These are phyloP conservation scores for Penicillium turbatum DNA, from an alignment of 495 filamentous ascomycete species.

Conservation along the genomic window DNA sequence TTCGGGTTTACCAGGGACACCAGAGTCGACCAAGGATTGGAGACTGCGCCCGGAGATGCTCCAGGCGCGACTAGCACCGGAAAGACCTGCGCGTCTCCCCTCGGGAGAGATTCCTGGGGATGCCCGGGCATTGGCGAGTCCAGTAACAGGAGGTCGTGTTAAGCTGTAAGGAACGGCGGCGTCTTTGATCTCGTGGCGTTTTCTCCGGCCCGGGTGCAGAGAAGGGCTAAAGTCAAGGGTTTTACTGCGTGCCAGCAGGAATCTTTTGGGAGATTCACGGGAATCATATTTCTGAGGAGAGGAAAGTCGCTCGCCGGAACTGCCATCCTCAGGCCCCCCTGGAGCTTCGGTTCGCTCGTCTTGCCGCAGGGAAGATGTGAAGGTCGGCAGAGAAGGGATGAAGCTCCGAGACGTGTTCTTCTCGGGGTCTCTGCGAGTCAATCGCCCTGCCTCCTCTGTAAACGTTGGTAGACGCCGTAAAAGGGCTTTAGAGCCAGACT, in stretches of 20 bases:
- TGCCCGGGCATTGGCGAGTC: slow-evolving; percentile 41
- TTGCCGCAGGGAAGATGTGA: slow-evolving; percentile 44
- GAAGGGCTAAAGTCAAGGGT: slow-evolving; percentile 28
- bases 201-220: slow-evolving; percentile 23
- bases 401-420: slow-evolving; percentile 29
- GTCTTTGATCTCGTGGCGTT: slow-evolving; percentile 30
- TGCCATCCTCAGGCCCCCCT: slow-evolving; percentile 16
- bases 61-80: slow-evolving; percentile 46
- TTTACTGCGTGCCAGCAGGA: slow-evolving; percentile 15
- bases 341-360: slow-evolving; percentile 28
- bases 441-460: slow-evolving; percentile 33
- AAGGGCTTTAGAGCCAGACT: slow-evolving; percentile 24
- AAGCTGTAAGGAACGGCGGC: slow-evolving; percentile 31
- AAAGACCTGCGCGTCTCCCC: slow-evolving; percentile 19
- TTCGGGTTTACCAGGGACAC: slow-evolving; percentile 53
- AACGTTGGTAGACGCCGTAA: slow-evolving; percentile 32
- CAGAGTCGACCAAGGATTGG: slow-evolving; percentile 30
- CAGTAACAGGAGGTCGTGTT: slow-evolving; percentile 43
- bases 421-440: slow-evolving; percentile 31
- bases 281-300: slow-evolving; percentile 11
- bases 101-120: slow-evolving; percentile 26
- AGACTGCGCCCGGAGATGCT: slow-evolving; percentile 63
- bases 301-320: slow-evolving; percentile 11
- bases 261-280: slow-evolving; percentile 9
- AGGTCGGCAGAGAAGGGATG: slow-evolving; percentile 45